Conservation (phyloP, 805 yeast genomes). For the Zygosaccharomyces pseudorouxii region DNA sequence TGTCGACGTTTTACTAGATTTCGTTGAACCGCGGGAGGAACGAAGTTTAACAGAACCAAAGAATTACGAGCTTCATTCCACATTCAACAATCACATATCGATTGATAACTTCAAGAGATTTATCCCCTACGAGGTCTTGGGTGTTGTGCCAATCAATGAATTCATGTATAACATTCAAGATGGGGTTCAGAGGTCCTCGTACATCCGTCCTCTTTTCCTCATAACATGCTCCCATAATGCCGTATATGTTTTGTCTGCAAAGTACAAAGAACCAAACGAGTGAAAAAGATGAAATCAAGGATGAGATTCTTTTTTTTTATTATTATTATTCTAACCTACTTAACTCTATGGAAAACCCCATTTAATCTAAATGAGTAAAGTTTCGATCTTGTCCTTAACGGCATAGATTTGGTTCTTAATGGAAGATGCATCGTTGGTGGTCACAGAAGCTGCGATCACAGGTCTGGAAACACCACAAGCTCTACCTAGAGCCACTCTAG, state of each 20-base stretch:
- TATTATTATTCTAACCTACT: neutral
- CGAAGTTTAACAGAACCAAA: neutral
- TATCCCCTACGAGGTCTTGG: neutral
- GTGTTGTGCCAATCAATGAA: constrained; percentile 1
- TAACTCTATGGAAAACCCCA: constrained; percentile 1
- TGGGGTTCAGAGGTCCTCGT: neutral
- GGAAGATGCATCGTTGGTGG: constrained; percentile 97
- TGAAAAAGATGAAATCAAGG: neutral
- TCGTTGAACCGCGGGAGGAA: neutral
- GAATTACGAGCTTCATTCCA: neutral
- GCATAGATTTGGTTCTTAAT: constrained; percentile 95
- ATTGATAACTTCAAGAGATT: neutral
- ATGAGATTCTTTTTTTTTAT: neutral
- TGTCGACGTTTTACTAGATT: neutral
- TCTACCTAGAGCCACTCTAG: constrained; percentile 97
- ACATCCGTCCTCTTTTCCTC: constrained; percentile 9
- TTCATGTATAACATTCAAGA: neutral
- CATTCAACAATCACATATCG: neutral
- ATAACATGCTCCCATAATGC: constrained; percentile 9
- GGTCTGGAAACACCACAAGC: constrained; percentile 99
- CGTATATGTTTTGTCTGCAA: constrained; percentile 4
- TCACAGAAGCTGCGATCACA: constrained; percentile 96
- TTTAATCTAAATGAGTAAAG: constrained; percentile 74
- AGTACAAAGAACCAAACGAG: neutral
- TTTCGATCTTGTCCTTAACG: constrained; percentile 98